These are phyloP conservation scores for Dipteronia sinensis DNA, from an alignment of 345 rosid genomes.

Conservation along the genomic window DNA sequence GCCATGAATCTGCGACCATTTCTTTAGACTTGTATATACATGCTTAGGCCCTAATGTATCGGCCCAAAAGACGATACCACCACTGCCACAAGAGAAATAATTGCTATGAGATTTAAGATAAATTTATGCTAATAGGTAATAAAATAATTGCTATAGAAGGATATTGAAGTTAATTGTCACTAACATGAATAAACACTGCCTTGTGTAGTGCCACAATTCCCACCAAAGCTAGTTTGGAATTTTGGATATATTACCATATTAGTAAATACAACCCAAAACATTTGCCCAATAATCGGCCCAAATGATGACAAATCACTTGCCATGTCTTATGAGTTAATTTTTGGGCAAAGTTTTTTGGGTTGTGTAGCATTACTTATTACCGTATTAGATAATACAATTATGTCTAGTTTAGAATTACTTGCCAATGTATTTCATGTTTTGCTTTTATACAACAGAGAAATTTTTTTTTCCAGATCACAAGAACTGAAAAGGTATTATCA, in stretches of 20 bases:
- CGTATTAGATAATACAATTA: not conserved
- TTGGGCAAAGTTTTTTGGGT: not conserved
- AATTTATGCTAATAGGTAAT: not conserved
- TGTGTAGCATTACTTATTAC: not conserved
- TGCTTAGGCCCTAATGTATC: slow-evolving; percentile 68
- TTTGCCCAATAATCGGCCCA: not conserved
- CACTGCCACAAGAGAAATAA: slow-evolving; percentile 47
- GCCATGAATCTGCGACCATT: slow-evolving; percentile 71
- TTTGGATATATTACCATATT: not conserved
- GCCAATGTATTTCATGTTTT: not conserved
- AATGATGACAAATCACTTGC: not conserved
- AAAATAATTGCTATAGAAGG: not conserved
- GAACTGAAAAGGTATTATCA: not conserved
- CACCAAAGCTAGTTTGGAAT: not conserved
- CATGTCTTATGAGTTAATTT: not conserved
- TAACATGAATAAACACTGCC: not conserved
- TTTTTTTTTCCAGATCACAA: not conserved
- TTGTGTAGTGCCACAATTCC: no score
- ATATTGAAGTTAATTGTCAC: not conserved
- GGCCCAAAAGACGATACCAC: slow-evolving; percentile 94
- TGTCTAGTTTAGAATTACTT: not conserved
- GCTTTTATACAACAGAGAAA: not conserved
- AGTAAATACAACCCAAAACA: not conserved
- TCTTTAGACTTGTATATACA: slow-evolving; percentile 65
- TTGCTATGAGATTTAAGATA: not conserved